Evolutionary conservation across 2,329 filamentous ascomycete genomes (phyloP), one percentile per base, ranked within the genome.

Genomic region (Chaetomium olivaceum): DNA sequence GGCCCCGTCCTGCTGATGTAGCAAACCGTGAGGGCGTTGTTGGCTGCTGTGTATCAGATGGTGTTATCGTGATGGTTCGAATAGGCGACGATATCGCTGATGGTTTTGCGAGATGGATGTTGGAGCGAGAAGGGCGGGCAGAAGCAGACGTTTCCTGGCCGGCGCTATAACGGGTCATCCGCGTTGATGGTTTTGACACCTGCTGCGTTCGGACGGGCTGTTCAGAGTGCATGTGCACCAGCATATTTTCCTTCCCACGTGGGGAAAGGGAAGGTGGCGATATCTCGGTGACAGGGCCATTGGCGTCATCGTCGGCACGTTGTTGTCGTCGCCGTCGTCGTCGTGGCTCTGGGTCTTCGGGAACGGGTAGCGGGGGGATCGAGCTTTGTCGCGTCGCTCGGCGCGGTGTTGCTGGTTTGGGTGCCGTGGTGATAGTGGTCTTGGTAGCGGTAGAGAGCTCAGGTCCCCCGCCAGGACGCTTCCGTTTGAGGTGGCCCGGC

Each of bases 361-460:
- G 74, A 57, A 75, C 72, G 39, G 75, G 71, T 52, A 74, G 76
- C 59, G 77, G 76, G 66, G 76, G 69, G 54, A 74, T 74, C 60
- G 77, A 76, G 11, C 74, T 71, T 58, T 74, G 75, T 63, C 76
- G 76, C 71, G 76, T 78, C 60, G 72, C 72, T 69, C 76, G 74
- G 63, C 74, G 75, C 65, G 75, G 70, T 50, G 63, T 46, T 43
- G 62, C 39, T 23, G 62, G 58, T n/a, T 25, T 58, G 14, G 64
- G 19, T 4, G 43, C n/a, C n/a, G 68, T 11, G 48, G 66, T n/a
- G 1, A 58, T 29, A 48, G 65, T 31, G 39, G 67, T 23, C 5
- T 51, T 50, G 2, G 39, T 7, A 31, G 65, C 61, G 23, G 64
- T 62, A 12, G 29, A 46, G 16, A 6, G 6, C 19, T 62, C 66